These are phyloP conservation scores for Lupinus albus DNA, from an alignment of 306 rosid species.

Conservation along the genomic window DNA sequence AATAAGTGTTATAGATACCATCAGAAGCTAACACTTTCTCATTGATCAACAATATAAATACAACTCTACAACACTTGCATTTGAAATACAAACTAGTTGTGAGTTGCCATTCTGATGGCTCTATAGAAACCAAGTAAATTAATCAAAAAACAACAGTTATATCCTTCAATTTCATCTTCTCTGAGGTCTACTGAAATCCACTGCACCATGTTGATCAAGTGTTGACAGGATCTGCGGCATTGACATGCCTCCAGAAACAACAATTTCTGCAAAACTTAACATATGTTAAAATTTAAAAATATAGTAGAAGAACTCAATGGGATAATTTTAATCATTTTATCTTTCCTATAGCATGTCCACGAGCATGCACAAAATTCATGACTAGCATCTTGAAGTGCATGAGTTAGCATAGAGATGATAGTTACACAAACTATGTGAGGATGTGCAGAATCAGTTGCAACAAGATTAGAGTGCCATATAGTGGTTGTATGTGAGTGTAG, in stretches of 20 bases:
- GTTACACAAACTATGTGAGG: not conserved
- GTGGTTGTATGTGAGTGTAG: conserved; percentile 11
- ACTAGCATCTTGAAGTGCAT: conserved; percentile 19
- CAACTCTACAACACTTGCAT: conserved; percentile 36
- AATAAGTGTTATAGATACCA: conserved; percentile 52
- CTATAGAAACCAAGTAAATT: conserved; percentile 34
- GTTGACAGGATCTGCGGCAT: conserved; percentile 92
- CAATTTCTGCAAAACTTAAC: conserved; percentile 71
- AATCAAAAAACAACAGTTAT: conserved; percentile 39
- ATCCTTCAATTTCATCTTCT: conserved; percentile 56
- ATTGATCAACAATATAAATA: conserved; percentile 36
- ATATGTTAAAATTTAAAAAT: conserved; percentile 20
- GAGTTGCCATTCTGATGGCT: conserved; percentile 42
- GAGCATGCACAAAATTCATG: not conserved
- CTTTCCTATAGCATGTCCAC: conserved; percentile 19
- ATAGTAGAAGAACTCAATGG: not conserved
- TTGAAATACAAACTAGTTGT: not conserved
- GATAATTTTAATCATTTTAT: not conserved
- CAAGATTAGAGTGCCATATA: not conserved
- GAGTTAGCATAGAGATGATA: conserved; percentile 12
- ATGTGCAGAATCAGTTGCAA: conserved; percentile 6
- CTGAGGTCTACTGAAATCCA: conserved; percentile 54
- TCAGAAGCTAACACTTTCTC: conserved; percentile 45
- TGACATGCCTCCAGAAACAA: conserved; percentile 97
- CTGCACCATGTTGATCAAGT: conserved; percentile 59